Base-by-base conservation (phyloP, 371 early-diverging fungal genomes). In the Mucor irregularis region DNA sequence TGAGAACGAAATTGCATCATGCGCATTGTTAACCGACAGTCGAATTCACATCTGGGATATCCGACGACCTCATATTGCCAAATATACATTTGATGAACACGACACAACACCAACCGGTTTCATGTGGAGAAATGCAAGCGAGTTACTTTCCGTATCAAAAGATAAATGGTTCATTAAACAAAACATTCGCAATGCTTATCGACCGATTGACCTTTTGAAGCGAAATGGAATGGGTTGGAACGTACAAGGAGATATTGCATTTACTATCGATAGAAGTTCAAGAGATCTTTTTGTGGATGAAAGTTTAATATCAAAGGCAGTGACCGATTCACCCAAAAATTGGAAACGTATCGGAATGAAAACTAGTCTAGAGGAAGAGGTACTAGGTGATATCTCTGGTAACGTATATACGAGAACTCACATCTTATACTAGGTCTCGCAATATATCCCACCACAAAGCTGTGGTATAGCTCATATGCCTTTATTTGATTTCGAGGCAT, bases 31-130 rank as follows among this genome's bases (percentile, higher is more conserved):
- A 13, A 82, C 81, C 2, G 93, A 92, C 56, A 69, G 72, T 34
- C 69, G 86, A 8, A 82, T 93, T 17, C 85, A 87, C 48, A 66
- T 92, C 0, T 93, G 90, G 90, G 92, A 93, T 75, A 68, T 91
- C 1, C 71, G 81, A 13, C 61, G 90, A 34, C 90, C 92, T 0
- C 85, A 84, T 66, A 76, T 95, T 14, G 83, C 95, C 3, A 75
- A 83, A 34, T 82, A 78, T 46, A 76, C 84, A 1, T 76, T 93
- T 26, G 90, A 90, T 30, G 82, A 83, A 31, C 93, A 93, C 53
- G 83, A 84, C 30, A 83, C 82, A 19, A 79, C 87, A 3, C 82
- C 90, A 0, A 90, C 94, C 16, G 80, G 84, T 0, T 83, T 93
- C 50, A 61, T 85, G 16, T 94, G 93, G 93, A 62, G 58, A 5